Evolutionary conservation across 495 filamentous ascomycete species (phyloP), one percentile per base, ranked within the genome.

Genomic region (Parmelia sp.): DNA sequence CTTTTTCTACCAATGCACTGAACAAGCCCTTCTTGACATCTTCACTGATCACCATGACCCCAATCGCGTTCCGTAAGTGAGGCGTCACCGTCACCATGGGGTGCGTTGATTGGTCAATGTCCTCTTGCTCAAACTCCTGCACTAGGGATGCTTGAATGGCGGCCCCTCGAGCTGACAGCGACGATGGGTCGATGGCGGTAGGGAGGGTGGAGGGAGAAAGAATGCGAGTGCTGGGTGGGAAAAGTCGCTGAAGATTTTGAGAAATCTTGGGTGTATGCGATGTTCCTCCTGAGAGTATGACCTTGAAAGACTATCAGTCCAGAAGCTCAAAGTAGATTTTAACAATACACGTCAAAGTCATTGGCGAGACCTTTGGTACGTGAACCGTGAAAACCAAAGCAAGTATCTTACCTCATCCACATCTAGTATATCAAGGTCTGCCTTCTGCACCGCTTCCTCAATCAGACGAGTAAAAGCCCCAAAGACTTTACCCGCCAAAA

Each of bases 251-350:
- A 61, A 96, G 75, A 67, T 91, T 85, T 66, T 82, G 76, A 49
- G 95, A 93, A 67, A 97, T 91, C 75, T 90, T 90, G 57, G 94
- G 95, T 12, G 91, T 97, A 81, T 98, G 94, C 9, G 92, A 89
- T 61, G 88, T 88, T 71, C 94, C 94, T 66, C 94, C 94, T 12
- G 91, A 90, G 58, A 97, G 86, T 73, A 98, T 92, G 61, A 98
- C 88, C 80, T 83, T 35, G 8, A 31, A 42, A 31, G 36, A 33
- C 39, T 59, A 27, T 51, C 19, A 69, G 49, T 17, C 9, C 9
- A 6, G 60, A 40, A 23, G 62, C 31, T 64, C 31, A 19, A 37
- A 19, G 9, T 36, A 35, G 62, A 29, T 23, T 14, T 40, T 45
- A 47, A 60, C 7, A 31, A 11, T 10, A 15, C 27, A 55, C 40